These are phyloP conservation scores for Dictyostelium gargantuum DNA, from an alignment of 208 protist species.

Conservation along the genomic window DNA sequence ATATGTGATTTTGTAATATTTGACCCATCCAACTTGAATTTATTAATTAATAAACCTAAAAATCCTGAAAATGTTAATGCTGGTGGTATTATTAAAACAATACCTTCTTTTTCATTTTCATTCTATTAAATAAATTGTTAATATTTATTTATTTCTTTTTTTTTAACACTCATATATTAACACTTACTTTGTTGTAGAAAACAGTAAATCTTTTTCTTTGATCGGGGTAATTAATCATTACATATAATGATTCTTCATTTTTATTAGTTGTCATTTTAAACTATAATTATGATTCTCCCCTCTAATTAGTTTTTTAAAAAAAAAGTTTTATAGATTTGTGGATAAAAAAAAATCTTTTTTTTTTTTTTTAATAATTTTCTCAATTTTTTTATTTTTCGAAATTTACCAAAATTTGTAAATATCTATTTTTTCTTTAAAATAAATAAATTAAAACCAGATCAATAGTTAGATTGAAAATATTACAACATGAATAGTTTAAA, in stretches of 20 bases:
- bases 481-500: not conserved
- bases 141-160: not conserved
- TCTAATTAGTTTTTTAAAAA: too few species aligned
- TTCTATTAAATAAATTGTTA: not conserved
- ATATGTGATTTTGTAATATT: not conserved
- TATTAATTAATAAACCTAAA: not conserved
- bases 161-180: not conserved
- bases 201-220: not conserved
- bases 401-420: too few species aligned
- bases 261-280: not conserved
- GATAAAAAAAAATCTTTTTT: too few species aligned
- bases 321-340: too few species aligned
- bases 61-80: not conserved
- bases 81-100: not conserved
- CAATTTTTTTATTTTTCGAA: too few species aligned
- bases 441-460: too few species aligned
- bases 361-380: too few species aligned
- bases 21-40: not conserved
- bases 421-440: too few species aligned
- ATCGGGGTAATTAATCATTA: not conserved
- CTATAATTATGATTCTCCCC: too few species aligned
- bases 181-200: not conserved
- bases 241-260: not conserved
- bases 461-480: too few species aligned
- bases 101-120: not conserved